Conservation (phyloP, 176 grass and related monocot genomes). For the Rhynchospora pubera region DNA sequence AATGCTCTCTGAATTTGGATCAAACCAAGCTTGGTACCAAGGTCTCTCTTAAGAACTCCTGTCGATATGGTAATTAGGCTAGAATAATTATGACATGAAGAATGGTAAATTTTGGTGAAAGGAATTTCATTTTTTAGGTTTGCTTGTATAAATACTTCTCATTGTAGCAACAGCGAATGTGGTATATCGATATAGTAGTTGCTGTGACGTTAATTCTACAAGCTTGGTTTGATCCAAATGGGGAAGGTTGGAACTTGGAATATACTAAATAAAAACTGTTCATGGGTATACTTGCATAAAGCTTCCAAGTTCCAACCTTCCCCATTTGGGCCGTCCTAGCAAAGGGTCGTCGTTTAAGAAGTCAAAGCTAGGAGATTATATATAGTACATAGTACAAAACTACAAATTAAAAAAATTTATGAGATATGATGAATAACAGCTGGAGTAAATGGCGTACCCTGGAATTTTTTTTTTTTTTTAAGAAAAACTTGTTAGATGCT, state of each 20-base stretch:
- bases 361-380: background rate
- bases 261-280: background rate
- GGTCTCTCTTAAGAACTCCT: slow-evolving; percentile 45
- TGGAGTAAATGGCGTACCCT: background rate
- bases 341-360: background rate
- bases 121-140: background rate
- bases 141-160: background rate
- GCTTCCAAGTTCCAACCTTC: background rate
- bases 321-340: background rate
- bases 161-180: background rate
- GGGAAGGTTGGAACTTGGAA: no score
- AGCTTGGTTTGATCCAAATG: no score
- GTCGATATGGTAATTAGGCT: slow-evolving; percentile 27
- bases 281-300: background rate
- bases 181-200: background rate
- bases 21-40: slow-evolving; percentile 44
- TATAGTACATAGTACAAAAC: background rate
- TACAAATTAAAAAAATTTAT: background rate
- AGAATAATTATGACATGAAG: slow-evolving; percentile 1
- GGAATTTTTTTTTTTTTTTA: background rate
- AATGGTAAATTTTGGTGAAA: background rate
- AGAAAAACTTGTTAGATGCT: no score
- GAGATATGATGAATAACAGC: background rate
- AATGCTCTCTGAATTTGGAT: slow-evolving; percentile 51
- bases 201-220: background rate